Percentiles rank a stretch among this genome's conserved stretches.
Conservation (phyloP, 2,329 filamentous ascomycete species). For the Paecilomyces formosus region DNA sequence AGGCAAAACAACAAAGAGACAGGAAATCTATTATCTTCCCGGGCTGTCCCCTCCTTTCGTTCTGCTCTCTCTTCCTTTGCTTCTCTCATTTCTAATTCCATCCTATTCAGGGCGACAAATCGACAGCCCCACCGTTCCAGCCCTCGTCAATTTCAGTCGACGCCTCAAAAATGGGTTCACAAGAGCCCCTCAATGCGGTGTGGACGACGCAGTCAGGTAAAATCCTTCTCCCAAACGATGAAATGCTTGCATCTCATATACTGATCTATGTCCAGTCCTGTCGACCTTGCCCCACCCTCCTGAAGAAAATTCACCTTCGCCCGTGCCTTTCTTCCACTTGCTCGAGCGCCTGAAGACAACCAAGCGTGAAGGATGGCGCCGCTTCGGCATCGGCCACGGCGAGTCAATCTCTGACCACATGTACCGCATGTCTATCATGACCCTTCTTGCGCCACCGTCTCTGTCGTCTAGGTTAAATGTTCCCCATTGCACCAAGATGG, state of each 20-base stretch:
- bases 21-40: not conserved
- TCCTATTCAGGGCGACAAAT: not conserved
- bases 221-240: not conserved
- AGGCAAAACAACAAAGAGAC: not conserved
- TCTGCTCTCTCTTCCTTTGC: not conserved
- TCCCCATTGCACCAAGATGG: constrained; percentile 85
- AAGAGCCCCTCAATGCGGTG: constrained; percentile 15
- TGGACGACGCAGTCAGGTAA: constrained; percentile 32
- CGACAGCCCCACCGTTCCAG: not conserved
- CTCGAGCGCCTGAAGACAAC: constrained; percentile 92
- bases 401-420: constrained; percentile 98
- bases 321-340: constrained; percentile 88
- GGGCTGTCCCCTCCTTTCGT: not conserved
- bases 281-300: constrained; percentile 56
- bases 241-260: not conserved
- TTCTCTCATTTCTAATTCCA: not conserved
- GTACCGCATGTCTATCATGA: constrained; percentile 98
- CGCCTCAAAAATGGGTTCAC: constrained; percentile 19
- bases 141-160: constrained; percentile 1
- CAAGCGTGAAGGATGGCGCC: constrained; percentile 90
- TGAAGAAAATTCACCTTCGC: constrained; percentile 57
- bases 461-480: constrained; percentile 68
- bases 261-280: constrained; percentile 46
- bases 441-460: constrained; percentile 76
- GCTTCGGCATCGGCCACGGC: constrained; percentile 67